Evolutionary conservation across 176 grass and related monocot genomes (phyloP), one percentile per base, ranked within the genome.

Genomic region (Leersia perrieri): DNA sequence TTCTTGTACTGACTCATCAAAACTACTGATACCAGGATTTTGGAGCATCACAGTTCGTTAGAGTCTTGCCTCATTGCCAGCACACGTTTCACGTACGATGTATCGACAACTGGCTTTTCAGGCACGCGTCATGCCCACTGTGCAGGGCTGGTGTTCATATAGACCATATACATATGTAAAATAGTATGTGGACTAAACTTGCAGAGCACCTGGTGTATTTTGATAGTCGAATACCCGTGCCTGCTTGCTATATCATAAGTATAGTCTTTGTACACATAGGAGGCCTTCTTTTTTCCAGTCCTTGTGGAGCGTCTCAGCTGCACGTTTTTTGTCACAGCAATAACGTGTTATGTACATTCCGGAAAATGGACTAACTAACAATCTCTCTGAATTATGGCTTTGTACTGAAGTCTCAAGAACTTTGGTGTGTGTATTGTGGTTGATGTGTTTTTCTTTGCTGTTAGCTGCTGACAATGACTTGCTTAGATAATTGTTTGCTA

Each of bases 51-150:
- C 84, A 93, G 45, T 89, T 58, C 26, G 86, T 93, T 32, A 73
- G 94, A 62, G 76, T 58, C 57, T 82, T 97, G 94, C 90, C 94
- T 82, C 73, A 81, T 51, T 97, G 94, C 44, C 68, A 60, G 27
- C 94, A 97, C 73, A 76, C 88, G 39, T 97, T 97, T 73, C 94
- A 97, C 28, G 82, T 87, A 34, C 9, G 5, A 33, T 97, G 94
- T 80, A 97, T 97, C 11, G 90, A 97, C 79, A 81, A 33, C 62
- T 97, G 94, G 94, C 86, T 97, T 62, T 39, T 76, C 33, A 68
- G 89, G 53, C 91, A 93, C 14, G 77, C 88, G 0, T 97, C 94
- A 14, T 97, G 94, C 61, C 94, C 94, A 5, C 80, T 93, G 11
- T 97, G 94, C 74, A 82, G 94, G 55, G 70, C 76, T 32, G 73